phyloP scores from a whole-genome alignment of 2,329 filamentous ascomycete species.

The Colletotrichum tofieldiae region DNA sequence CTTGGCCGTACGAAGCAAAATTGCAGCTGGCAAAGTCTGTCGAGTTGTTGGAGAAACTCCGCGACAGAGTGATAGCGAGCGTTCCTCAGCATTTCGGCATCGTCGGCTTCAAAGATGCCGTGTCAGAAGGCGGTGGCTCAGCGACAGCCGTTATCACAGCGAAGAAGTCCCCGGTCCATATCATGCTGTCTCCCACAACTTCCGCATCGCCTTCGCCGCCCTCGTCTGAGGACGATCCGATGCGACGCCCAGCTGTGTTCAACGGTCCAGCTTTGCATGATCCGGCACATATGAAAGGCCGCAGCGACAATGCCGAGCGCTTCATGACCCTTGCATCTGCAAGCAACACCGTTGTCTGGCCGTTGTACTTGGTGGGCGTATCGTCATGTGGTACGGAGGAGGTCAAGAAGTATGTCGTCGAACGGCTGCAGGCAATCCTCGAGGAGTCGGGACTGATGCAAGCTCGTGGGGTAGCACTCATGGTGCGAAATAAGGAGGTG shows the following conservation, averaged over 20 bases:
- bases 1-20: constrained; percentile 50
- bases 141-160: constrained; percentile 50
- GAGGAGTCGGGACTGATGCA: constrained; percentile 63
- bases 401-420: constrained; percentile 61
- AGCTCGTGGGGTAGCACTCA: constrained; percentile 59
- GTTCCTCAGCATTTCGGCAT: constrained; percentile 67
- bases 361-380: constrained; percentile 65
- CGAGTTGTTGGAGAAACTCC: constrained; percentile 56
- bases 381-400: constrained; percentile 60
- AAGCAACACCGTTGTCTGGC: constrained; percentile 66
- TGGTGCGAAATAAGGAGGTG: constrained; percentile 57
- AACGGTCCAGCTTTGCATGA: constrained; percentile 57
- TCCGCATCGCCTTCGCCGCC: constrained; percentile 49
- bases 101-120: constrained; percentile 58
- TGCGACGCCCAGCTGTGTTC: constrained; percentile 10
- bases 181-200: constrained; percentile 49
- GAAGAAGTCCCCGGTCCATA: constrained; percentile 49
- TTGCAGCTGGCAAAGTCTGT: constrained; percentile 56
- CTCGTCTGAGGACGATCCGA: constrained; percentile 34
- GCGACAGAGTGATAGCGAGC: constrained; percentile 61
- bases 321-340: constrained; percentile 66
- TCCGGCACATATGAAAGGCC: constrained; percentile 54
- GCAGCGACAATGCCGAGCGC: constrained; percentile 58
- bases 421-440: constrained; percentile 61
- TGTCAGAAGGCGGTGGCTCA: constrained; percentile 45